Conservation (phyloP, 1,284 basidiomycete species). For the Ceratobasidium sp. region DNA sequence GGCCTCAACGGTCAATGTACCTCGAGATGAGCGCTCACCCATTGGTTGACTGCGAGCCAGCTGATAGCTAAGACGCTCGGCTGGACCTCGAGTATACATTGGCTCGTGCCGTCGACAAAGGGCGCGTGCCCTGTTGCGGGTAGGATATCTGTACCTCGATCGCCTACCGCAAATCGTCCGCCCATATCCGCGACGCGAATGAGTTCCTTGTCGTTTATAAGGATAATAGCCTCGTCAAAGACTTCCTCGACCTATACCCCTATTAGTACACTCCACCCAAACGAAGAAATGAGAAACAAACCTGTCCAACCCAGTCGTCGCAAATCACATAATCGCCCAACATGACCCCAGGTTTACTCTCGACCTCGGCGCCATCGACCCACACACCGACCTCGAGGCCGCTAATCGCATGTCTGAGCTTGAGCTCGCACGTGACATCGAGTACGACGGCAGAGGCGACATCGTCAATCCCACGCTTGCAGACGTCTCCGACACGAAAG, state of each 20-base stretch:
- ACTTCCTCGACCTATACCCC: constrained; percentile 61
- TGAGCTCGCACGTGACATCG: constrained; percentile 68
- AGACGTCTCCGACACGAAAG: constrained; percentile 81
- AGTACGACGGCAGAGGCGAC: constrained; percentile 81
- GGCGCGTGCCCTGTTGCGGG: constrained; percentile 58
- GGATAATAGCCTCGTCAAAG: constrained; percentile 84
- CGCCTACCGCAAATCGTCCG: constrained; percentile 74
- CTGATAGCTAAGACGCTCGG: constrained; percentile 84
- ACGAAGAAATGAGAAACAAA: constrained; percentile 45
- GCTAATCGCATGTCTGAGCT: constrained; percentile 80
- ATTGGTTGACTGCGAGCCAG: constrained; percentile 92
- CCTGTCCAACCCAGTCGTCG: constrained; percentile 89
- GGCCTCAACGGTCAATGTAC: constrained; percentile 43
- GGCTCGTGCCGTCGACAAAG: constrained; percentile 12
- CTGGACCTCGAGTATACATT: constrained; percentile 66
- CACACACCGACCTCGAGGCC: constrained; percentile 69
- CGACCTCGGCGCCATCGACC: constrained; percentile 71
- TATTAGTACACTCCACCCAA: background rate
- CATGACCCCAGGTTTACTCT: constrained; percentile 68
- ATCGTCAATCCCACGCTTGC: constrained; percentile 81
- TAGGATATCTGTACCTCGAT: constrained; percentile 76
- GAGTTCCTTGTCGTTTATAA: constrained; percentile 54
- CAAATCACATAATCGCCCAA: constrained; percentile 84
- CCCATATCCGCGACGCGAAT: constrained; percentile 80
- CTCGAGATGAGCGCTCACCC: constrained; percentile 61